Conservation (phyloP, 2,329 filamentous ascomycete species). For the Nemania diffusa region DNA sequence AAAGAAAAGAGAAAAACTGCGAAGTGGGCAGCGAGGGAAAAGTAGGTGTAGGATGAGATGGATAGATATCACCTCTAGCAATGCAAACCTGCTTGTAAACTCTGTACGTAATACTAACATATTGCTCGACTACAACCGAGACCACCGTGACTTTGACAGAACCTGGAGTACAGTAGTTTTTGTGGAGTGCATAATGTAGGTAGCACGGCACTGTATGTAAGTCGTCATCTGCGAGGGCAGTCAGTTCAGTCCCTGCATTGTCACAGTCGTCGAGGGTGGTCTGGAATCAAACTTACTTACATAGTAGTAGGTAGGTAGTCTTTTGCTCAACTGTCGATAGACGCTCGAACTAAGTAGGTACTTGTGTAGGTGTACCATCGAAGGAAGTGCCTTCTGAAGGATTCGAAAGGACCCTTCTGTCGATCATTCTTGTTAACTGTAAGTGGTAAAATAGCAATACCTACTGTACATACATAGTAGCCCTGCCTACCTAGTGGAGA, state of each 20-base stretch:
- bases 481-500: slow-evolving; percentile 1
- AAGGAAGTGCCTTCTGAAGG: slow-evolving; percentile 7
- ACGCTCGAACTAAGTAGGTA: not conserved
- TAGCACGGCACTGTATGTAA: slow-evolving; percentile 10
- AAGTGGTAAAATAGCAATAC: slow-evolving; percentile 9
- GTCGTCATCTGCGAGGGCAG: slow-evolving; percentile 8
- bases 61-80: not conserved
- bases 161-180: slow-evolving; percentile 34
- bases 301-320: too few species aligned
- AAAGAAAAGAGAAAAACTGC: not conserved
- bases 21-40: slow-evolving; percentile 16
- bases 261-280: not conserved
- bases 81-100: slow-evolving; percentile 20
- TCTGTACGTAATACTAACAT: slow-evolving; percentile 32
- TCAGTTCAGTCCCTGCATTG: not conserved
- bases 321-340: not conserved
- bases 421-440: slow-evolving; percentile 24
- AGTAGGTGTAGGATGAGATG: not conserved
- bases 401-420: slow-evolving; percentile 7
- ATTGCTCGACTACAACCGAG: slow-evolving; percentile 18
- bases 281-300: not conserved
- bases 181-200: slow-evolving; percentile 23
- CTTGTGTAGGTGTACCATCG: not conserved
- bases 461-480: too few species aligned
- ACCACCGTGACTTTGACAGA: slow-evolving; percentile 17